Evolutionary conservation across 306 rosid species (phyloP).

Genomic region (Acacia acuminata): DNA sequence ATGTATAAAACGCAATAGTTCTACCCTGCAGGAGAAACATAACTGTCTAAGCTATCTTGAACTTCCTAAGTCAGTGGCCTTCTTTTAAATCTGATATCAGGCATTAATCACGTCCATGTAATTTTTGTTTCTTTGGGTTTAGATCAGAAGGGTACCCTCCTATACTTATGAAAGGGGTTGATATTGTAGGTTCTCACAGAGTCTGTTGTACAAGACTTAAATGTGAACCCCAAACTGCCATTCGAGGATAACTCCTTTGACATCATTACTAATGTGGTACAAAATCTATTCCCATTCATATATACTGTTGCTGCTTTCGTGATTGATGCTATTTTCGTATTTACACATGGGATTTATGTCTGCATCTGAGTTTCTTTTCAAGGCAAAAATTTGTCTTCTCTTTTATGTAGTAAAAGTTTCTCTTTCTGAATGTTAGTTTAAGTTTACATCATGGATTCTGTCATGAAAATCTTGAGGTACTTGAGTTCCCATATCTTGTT

Average conservation of each 20-base stretch:
- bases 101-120: background rate
- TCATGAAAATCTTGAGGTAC: background rate
- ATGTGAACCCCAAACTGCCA: slow-evolving; percentile 67
- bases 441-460: slow-evolving; percentile 12
- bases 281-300: slow-evolving; percentile 7
- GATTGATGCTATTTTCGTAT: slow-evolving; percentile 7
- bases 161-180: slow-evolving; percentile 24
- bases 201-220: slow-evolving; percentile 69
- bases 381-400: background rate
- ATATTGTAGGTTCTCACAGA: slow-evolving; percentile 70
- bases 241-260: slow-evolving; percentile 75
- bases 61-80: background rate
- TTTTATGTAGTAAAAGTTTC: background rate
- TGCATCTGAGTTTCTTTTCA: slow-evolving; percentile 1
- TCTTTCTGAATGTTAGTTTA: background rate
- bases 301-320: slow-evolving; percentile 7
- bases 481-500: background rate
- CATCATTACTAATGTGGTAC: slow-evolving; percentile 76
- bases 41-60: background rate
- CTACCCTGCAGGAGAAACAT: slow-evolving; percentile 7
- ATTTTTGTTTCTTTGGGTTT: background rate
- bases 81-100: background rate
- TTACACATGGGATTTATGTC: background rate
- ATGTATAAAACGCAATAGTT: background rate
- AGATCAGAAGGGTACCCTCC: background rate